These are phyloP conservation scores for Fusarium begoniae DNA, from an alignment of 2,329 filamentous ascomycete genomes.

Conservation along the genomic window DNA sequence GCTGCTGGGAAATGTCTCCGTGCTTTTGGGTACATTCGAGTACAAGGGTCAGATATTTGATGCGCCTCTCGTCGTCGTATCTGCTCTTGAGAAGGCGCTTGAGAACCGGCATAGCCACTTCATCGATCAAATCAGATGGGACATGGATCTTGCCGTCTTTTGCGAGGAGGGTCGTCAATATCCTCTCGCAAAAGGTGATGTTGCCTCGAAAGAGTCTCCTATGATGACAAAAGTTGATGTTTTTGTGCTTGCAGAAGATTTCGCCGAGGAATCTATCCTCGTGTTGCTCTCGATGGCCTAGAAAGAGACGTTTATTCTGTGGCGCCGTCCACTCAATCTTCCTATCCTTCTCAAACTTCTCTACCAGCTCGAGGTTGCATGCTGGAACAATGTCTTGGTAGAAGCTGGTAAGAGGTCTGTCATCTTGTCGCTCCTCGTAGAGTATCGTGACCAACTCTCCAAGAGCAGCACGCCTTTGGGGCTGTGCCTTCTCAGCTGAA, in stretches of 20 bases:
- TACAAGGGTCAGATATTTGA: slow-evolving; percentile 28
- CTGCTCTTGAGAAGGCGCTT: slow-evolving; percentile 27
- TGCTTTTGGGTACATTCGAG: slow-evolving; percentile 16
- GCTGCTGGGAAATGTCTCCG: not conserved
- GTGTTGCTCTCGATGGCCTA: slow-evolving; percentile 25
- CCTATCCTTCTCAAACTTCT: slow-evolving; percentile 28
- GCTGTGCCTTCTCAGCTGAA: slow-evolving; percentile 25
- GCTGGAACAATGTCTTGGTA: slow-evolving; percentile 42
- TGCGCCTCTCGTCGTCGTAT: slow-evolving; percentile 8
- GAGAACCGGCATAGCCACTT: slow-evolving; percentile 34
- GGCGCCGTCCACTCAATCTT: slow-evolving; percentile 17
- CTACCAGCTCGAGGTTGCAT: slow-evolving; percentile 28
- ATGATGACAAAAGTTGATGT: not conserved
- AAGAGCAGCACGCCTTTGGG: slow-evolving; percentile 36
- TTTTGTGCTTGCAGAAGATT: slow-evolving; percentile 18
- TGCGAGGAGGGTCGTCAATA: slow-evolving; percentile 16
- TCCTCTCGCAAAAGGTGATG: slow-evolving; percentile 11
- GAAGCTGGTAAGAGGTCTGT: slow-evolving; percentile 27
- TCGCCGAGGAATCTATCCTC: slow-evolving; percentile 26
- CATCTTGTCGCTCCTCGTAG: slow-evolving; percentile 12
- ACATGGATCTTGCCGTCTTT: slow-evolving; percentile 9
- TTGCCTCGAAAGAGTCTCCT: slow-evolving; percentile 29
- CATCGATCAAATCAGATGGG: slow-evolving; percentile 29
- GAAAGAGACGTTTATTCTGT: slow-evolving; percentile 23
- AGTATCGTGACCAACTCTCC: slow-evolving; percentile 33